phyloP scores from a whole-genome alignment of 805 yeast species.

The Tetrapisispora pingtungensis region DNA sequence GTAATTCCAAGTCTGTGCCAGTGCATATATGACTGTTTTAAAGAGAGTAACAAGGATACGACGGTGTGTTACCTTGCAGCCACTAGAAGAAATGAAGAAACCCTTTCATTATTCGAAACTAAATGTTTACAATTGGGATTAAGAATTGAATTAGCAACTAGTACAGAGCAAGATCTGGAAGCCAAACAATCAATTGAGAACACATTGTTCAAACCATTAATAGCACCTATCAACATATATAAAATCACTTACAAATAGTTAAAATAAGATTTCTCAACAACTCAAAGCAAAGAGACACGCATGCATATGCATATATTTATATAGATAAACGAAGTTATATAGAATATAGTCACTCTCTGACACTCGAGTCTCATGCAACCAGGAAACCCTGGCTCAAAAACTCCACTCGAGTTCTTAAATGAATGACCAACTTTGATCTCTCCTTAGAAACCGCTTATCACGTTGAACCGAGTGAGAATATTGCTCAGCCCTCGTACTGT shows the following conservation, averaged over 20 bases:
- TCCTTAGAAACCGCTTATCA: constrained; percentile 28
- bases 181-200: constrained; percentile 3
- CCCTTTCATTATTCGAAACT: constrained; percentile 36
- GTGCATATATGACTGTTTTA: constrained; percentile 31
- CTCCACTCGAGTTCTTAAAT: constrained; percentile 30
- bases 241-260: constrained; percentile 8
- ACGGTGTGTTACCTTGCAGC: constrained; percentile 49
- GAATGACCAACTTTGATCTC: constrained; percentile 19
- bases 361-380: constrained; percentile 27
- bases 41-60: constrained; percentile 1
- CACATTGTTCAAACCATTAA: constrained; percentile 8
- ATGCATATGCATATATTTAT: too few species aligned
- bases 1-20: constrained; percentile 46
- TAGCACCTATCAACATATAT: constrained; percentile 20
- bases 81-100: constrained; percentile 56
- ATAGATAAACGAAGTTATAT: too few species aligned
- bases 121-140: constrained; percentile 21
- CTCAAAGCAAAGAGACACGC: too few species aligned
- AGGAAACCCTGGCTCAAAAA: constrained; percentile 5
- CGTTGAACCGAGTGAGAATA: constrained; percentile 16
- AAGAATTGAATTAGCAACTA: constrained; percentile 15
- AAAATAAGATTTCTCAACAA: neutral
- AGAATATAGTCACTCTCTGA: constrained; percentile 26
- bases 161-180: constrained; percentile 8
- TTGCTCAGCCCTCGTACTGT: constrained; percentile 42